Conservation (phyloP, 352 stramenopile genomes). For the Phytopythium boreale region DNA sequence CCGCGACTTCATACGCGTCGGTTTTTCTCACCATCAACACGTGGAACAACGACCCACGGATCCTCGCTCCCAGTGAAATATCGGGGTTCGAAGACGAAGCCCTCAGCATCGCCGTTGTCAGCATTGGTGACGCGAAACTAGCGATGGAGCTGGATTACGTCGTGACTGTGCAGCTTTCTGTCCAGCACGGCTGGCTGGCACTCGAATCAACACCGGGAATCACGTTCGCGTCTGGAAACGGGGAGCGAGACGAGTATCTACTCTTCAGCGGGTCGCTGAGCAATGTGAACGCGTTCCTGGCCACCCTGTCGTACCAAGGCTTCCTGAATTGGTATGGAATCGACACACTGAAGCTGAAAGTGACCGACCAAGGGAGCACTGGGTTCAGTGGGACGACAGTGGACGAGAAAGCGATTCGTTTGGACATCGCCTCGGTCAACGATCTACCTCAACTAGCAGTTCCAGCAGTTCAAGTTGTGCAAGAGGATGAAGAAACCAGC, state of each 20-base stretch:
- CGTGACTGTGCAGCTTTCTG: slow-evolving; percentile 52
- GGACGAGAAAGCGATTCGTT: slow-evolving; percentile 28
- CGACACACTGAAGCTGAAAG: slow-evolving; percentile 47
- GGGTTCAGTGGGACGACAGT: slow-evolving; percentile 39
- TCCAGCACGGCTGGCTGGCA: slow-evolving; percentile 52
- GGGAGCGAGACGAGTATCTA: slow-evolving; percentile 45
- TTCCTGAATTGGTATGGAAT: slow-evolving; percentile 78
- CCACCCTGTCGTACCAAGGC: slow-evolving; percentile 43
- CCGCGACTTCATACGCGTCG: slow-evolving; percentile 58
- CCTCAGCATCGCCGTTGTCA: slow-evolving; percentile 33
- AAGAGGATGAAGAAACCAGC: slow-evolving; percentile 57
- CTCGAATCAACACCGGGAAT: slow-evolving; percentile 55
- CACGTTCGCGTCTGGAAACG: slow-evolving; percentile 50
- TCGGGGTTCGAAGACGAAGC: slow-evolving; percentile 45
- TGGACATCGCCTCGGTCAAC: slow-evolving; percentile 59
- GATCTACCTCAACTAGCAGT: slow-evolving; percentile 53
- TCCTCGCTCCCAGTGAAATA: slow-evolving; percentile 33
- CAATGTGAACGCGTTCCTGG: slow-evolving; percentile 55
- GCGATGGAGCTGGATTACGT: slow-evolving; percentile 60
- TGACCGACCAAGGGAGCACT: slow-evolving; percentile 63
- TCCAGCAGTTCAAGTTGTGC: slow-evolving; percentile 40
- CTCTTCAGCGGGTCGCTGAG: slow-evolving; percentile 62
- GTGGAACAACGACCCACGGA: slow-evolving; percentile 70
- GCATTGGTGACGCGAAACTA: slow-evolving; percentile 44
- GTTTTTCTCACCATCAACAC: slow-evolving; percentile 66